phyloP scores from a whole-genome alignment of 192 early-diverging fungal genomes.

The Tieghemiomyces parasiticus region DNA sequence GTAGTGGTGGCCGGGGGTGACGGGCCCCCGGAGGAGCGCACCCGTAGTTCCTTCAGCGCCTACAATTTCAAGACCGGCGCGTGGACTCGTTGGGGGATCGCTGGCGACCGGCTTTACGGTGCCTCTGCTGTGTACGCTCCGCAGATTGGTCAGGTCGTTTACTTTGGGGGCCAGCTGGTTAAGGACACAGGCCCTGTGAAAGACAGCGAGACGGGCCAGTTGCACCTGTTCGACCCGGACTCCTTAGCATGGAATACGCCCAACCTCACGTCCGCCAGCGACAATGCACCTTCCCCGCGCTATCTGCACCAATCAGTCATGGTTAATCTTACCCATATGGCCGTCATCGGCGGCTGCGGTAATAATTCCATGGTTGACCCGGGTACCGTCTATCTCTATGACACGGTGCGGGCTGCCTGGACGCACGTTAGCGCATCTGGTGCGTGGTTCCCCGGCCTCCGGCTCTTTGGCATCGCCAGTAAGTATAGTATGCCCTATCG shows the following conservation, averaged over 20 bases:
- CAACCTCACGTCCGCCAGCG: conserved; percentile 7
- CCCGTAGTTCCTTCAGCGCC: conserved; percentile 2
- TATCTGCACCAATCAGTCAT: conserved; percentile 22
- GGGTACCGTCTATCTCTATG: conserved; percentile 19
- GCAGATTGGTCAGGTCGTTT: background rate
- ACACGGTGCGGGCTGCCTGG: conserved; percentile 18
- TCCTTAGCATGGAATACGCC: conserved; percentile 1
- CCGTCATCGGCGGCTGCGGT: conserved; percentile 23
- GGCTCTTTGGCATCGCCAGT: conserved; percentile 11
- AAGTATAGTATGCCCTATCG: too few relatives aligned
- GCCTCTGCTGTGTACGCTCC: conserved; percentile 7
- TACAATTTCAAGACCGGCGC: conserved; percentile 1
- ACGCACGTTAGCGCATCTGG: conserved; percentile 15
- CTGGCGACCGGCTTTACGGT: background rate
- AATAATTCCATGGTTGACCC: conserved; percentile 17
- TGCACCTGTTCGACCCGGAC: conserved; percentile 2
- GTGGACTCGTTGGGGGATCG: conserved; percentile 10
- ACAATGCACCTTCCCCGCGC: conserved; percentile 20
- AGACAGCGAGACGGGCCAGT: background rate
- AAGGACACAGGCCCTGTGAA: background rate
- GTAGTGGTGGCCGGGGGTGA: conserved; percentile 24
- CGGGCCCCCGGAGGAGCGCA: conserved; percentile 12
- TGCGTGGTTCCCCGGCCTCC: conserved; percentile 10
- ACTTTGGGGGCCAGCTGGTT: conserved; percentile 4
- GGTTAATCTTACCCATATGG: conserved; percentile 20